Evolutionary conservation across 257 asterid genomes (phyloP), one percentile per base, ranked within the genome.

Genomic region (Solanum pimpinellifolium): DNA sequence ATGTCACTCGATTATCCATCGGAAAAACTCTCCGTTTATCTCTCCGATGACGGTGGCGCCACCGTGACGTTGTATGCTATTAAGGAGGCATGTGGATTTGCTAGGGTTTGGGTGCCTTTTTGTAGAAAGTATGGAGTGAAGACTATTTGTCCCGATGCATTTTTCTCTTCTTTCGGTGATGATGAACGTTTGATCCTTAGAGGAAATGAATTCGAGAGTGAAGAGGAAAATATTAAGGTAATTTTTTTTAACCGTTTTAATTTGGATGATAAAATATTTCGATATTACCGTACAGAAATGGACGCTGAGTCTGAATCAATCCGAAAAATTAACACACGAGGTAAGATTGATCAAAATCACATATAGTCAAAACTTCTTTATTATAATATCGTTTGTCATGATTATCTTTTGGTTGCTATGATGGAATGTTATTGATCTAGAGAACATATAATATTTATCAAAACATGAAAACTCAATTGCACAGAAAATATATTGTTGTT

Each of bases 11-110:
- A 94, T 68, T 95, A 95, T 86, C 98, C 98, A 59, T 59, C 91
- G 85, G 93, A 93, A 70, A 94, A 94, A 56, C 94, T 95, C 78
- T 93, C 97, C 20, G 96, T 95, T 75, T 95, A 94, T 90, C 88
- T 95, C 76, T 94, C 98, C 13, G 98, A 95, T 23, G 98, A 95
- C 3, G 98, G 97, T 20, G 98, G 96, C 29, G 94, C 97, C 8
- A 93, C 92, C 84, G 92, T 90, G 92, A 94, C 94, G n/a, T 85
- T 92, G 95, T 89, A 85, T 86, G 98, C 95, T 11, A 85, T 95
- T 37, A 91, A 89, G 92, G 97, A 93, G 86, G 98, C 95, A 0
- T 89, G 93, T 20, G 35, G 12, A 27, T 95, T 95, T 87, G 98
- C 95, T 0, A 88, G 88, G 88, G 68, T 78, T 9, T 95, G 98